Base-by-base conservation (phyloP, 306 rosid species). In the Sesbania bispinosa region DNA sequence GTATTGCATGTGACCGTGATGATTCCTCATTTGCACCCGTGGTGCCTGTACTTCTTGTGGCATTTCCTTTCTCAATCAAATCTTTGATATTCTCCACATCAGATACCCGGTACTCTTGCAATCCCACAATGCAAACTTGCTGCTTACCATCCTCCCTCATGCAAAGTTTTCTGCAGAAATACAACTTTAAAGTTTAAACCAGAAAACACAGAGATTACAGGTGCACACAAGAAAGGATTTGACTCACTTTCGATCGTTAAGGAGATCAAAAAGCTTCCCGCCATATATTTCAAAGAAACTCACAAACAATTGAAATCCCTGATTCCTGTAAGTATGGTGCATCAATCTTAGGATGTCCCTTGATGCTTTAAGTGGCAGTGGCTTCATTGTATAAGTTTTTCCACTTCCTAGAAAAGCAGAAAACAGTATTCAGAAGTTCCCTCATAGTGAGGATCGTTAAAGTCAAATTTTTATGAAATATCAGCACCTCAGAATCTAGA, bases 1-100 rank as follows among this genome's bases (percentile, higher is more conserved):
- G 97, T 71, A 92, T 92, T 57, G 97, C 97, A 84, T 92, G 97
- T 41, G 97, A 92, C 20, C 97, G 88, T 20, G 97, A 92, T 41
- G 97, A 92, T 80, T 92, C 98, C 81, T 92, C 98, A 71, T 92
- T 92, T 36, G 98, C 98, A 75, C 98, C 98, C 0, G 98, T 92
- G 74, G 97, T 92, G 66, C 97, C 97, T 11, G 94, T 92, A 80
- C 88, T 92, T 87, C 97, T 86, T 0, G 96, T 86, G 76, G 85
- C 85, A 80, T 66, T 92, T 60, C 97, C 97, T 83, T 78, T 87
- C 84, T 92, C 97, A 73, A 92, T 92, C 71, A 92, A 86, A 66
- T 92, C 97, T 72, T 82, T 84, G 69, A 92, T 92, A 76, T 90
- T 86, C 77, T 92, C 97, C 20, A 92, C 96, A 81, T 92, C 97